Conservation (phyloP, 176 grass and related monocot genomes). For the Aegilops sharonensis region DNA sequence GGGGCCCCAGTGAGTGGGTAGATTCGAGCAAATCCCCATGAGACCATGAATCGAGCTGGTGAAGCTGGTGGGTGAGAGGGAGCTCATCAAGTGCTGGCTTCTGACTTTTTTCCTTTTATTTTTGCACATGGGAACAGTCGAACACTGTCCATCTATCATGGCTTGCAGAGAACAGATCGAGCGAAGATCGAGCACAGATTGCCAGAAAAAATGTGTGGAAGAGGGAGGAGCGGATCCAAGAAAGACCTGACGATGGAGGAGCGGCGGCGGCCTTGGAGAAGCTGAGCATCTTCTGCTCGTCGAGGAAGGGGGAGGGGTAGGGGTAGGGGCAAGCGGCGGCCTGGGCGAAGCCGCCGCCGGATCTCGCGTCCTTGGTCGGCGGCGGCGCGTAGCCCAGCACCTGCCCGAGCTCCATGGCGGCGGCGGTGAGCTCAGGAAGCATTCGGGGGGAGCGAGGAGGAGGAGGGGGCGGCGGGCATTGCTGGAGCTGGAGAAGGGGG, state of each 20-base stretch:
- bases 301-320: slow-evolving; percentile 45
- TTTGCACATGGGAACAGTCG: slow-evolving; percentile 13
- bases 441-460: not conserved
- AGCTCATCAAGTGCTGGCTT: slow-evolving; percentile 44
- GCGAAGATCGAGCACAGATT: not conserved
- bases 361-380: slow-evolving; percentile 28
- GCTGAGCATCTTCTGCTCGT: slow-evolving; percentile 61
- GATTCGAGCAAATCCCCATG: slow-evolving; percentile 38
- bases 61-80: slow-evolving; percentile 21
- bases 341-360: not conserved
- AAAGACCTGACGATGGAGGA: slow-evolving; percentile 30
- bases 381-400: slow-evolving; percentile 25
- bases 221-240: not conserved
- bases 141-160: not conserved
- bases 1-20: not conserved
- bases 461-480: slow-evolving; percentile 28
- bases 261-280: slow-evolving; percentile 52
- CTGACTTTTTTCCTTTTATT: slow-evolving; percentile 21
- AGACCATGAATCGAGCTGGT: not conserved
- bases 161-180: slow-evolving; percentile 14
- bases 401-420: slow-evolving; percentile 45
- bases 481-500: slow-evolving; percentile 19
- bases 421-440: slow-evolving; percentile 19
- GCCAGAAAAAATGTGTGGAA: no score
- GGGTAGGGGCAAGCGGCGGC: not conserved